Evolutionary conservation across 768 basidiomycete genomes (phyloP), one percentile per base, ranked within the genome.

Genomic region (Collybia sordida): DNA sequence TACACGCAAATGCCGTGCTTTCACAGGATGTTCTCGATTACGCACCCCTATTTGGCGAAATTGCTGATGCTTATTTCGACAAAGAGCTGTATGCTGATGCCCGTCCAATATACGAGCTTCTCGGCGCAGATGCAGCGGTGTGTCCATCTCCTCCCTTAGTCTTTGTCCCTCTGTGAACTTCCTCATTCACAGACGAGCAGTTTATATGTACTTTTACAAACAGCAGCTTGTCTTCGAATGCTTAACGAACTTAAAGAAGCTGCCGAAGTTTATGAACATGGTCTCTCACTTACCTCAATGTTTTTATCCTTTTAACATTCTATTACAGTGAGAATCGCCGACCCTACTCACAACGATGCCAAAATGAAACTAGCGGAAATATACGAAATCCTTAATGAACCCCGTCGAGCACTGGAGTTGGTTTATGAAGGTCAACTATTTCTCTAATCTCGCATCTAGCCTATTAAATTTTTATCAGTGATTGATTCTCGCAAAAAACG

Each of bases 341-440:
- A 94, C 62, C 86, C 91, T 0, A 75, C 77, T 0, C 80, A 91
- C 56, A 82, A 84, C 58, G 90, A 94, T 23, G 87, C 86, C 22
- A 93, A 93, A 65, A 85, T 95, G 80, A 88, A 90, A 54, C 77
- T 98, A 0, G 96, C 95, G 0, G 90, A 90, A 55, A 82, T 94
- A 12, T 91, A 93, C 55, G 96, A 99, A 65, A 83, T 90, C 9
- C 69, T 87, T 55, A 84, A 88, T 38, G 82, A 93, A 54, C 84
- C 88, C 1, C 74, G 83, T 14, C 87, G 87, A 60, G 96, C 96
- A 0, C 74, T 97, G 0, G 85, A 89, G 6, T 69, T 97, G 0
- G 88, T 95, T 12, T 86, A 86, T 45, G 80, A 93, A 80, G 92
- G 94, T 91, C 54, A 4, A 68, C 39, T 7, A 40, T 15, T 28